A percentile compares a stretch with the other conserved stretches of the same genome.
These are phyloP conservation scores for Ceratobasidium sp. DNA, from an alignment of 1,284 basidiomycete species.

Conservation along the genomic window DNA sequence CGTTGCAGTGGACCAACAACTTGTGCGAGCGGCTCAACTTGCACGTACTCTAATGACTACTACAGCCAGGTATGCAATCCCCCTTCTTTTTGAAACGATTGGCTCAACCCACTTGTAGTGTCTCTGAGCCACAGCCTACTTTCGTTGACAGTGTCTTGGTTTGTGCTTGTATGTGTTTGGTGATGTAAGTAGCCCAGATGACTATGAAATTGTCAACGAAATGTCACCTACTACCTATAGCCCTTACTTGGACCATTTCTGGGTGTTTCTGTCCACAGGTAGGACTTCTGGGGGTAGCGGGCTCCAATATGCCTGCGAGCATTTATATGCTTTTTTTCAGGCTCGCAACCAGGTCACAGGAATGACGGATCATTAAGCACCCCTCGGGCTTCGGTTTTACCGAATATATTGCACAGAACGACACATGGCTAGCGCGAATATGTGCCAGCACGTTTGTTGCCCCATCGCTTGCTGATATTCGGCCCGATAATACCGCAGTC, in stretches of 20 bases:
- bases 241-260: background rate
- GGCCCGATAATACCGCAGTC: too few relatives aligned
- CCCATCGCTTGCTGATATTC: too few relatives aligned
- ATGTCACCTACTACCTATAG: conserved; percentile 1
- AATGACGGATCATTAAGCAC: background rate
- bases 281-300: too few relatives aligned
- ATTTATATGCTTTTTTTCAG: too few relatives aligned
- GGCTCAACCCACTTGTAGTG: conserved; percentile 6
- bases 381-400: background rate
- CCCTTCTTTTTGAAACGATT: background rate
- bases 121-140: background rate
- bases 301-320: too few relatives aligned
- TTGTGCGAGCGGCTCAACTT: conserved; percentile 30
- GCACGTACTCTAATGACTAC: conserved; percentile 24
- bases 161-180: conserved; percentile 1
- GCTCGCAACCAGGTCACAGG: too few relatives aligned
- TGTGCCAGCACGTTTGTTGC: too few relatives aligned
- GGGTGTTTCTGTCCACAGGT: too few relatives aligned
- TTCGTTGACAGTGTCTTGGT: background rate
- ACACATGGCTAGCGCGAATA: background rate
- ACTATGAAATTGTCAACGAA: background rate
- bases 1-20: conserved; percentile 28
- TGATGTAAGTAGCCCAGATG: background rate
- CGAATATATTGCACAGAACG: background rate
- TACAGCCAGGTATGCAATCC: conserved; percentile 29